Base-by-base conservation (phyloP, 2,329 filamentous ascomycete genomes). In the Monilinia polystroma region DNA sequence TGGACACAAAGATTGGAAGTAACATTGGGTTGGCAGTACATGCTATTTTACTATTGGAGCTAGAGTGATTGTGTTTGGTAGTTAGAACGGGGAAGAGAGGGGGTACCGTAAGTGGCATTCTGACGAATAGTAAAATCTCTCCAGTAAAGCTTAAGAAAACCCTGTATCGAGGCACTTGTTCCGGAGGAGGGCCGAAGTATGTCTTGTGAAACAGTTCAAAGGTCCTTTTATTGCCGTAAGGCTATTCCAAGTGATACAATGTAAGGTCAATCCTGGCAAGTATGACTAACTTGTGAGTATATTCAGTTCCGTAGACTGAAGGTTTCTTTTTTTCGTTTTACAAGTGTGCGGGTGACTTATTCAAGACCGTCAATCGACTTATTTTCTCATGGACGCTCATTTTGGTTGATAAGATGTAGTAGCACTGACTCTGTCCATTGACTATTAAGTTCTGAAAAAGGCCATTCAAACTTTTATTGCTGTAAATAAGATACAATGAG, bases 281-380 rank as follows among this genome's bases (percentile, higher is more conserved):
- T 38, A 51, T 8, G 2, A 26, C 29, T 8, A 20, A 18, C n/a
- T 26, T 60, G 29, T 26, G 38, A 6, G 4, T 26, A 6, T 8
- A 26, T 26, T 51, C 29, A 38, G 20, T 60, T 49, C 58, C 58
- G 45, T 38, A 38, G 0, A 49, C 1, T 60, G 29, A 38, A 60
- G 29, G 20, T 51, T 38, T 51, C 0, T 23, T 11, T 23, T 49
- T 51, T 23, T n/a, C n/a, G 43, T 60, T 60, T 60, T 45, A 60
- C 45, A 51, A 29, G 38, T 23, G 45, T 60, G 29, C 58, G 29
- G 45, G 6, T 51, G 58, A 38, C 29, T 60, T 60, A 16, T 45
- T 29, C 45, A 60, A 49, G 29, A 35, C 45, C 58, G 8, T 51
- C 32, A 60, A 60, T 60, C 45, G 45, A 35, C n/a, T 16, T 38